phyloP scores from a whole-genome alignment of 495 filamentous ascomycete species.

The Mycothermus thermophilus region DNA sequence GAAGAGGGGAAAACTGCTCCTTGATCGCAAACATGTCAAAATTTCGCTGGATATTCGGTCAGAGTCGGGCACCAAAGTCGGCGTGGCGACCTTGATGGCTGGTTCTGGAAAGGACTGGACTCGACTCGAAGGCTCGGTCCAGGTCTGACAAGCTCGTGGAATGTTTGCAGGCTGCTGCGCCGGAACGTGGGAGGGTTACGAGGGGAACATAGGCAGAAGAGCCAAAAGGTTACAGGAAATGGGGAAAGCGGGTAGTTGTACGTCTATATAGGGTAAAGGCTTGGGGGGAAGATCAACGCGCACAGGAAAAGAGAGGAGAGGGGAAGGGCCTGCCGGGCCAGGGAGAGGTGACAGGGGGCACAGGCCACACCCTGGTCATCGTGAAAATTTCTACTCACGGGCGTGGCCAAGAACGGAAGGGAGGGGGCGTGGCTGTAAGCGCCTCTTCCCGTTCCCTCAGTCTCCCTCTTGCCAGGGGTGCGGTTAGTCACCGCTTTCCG shows the following conservation, averaged over 20 bases:
- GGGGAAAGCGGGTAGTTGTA: not conserved
- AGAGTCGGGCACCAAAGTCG: slow-evolving; percentile 22
- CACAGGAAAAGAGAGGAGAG: too few relatives aligned
- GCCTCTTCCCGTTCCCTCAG: not conserved
- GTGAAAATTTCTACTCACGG: slow-evolving; percentile 5
- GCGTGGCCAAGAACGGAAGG: slow-evolving; percentile 6
- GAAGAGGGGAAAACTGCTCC: slow-evolving; percentile 37
- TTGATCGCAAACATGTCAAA: slow-evolving; percentile 39
- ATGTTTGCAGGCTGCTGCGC: not conserved
- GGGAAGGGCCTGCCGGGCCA: too few relatives aligned
- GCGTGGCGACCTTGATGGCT: slow-evolving; percentile 14
- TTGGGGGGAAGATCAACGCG: too few relatives aligned
- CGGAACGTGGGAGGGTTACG: not conserved
- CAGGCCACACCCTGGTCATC: slow-evolving; percentile 7
- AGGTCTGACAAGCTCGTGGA: slow-evolving; percentile 6
- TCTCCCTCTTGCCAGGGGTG: slow-evolving; percentile 5
- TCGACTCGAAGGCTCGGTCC: slow-evolving; percentile 13
- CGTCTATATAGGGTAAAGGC: slow-evolving; percentile 1
- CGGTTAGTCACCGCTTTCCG: slow-evolving; percentile 9
- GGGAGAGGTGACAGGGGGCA: slow-evolving; percentile 17
- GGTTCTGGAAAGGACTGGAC: slow-evolving; percentile 19
- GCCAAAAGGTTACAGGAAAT: slow-evolving; percentile 1
- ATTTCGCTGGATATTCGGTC: slow-evolving; percentile 22
- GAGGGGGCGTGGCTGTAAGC: slow-evolving; percentile 9
- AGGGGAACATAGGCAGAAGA: not conserved